Evolutionary conservation across 768 basidiomycete genomes (phyloP).

Genomic region (Russula earlei): DNA sequence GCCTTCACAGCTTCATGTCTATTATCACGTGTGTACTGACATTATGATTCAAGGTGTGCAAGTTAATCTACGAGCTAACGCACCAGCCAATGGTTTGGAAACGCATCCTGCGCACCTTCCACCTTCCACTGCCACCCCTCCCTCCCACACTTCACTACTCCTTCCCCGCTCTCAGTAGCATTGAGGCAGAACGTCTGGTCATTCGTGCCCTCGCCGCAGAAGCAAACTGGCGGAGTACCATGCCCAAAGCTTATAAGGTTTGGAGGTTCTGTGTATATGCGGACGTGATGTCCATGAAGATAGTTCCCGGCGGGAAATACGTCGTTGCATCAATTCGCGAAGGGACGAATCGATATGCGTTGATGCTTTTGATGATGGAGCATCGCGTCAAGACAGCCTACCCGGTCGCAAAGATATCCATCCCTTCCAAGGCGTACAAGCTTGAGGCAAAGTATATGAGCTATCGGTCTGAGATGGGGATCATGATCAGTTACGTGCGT

Average conservation of each 20-base stretch:
- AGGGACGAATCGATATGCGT: slow-evolving; percentile 9
- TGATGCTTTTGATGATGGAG: slow-evolving; percentile 19
- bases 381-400: slow-evolving; percentile 18
- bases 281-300: slow-evolving; percentile 17
- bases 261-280: slow-evolving; percentile 12
- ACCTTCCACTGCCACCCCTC: slow-evolving; percentile 17
- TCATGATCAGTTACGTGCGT: slow-evolving; percentile 16
- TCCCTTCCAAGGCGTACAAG: slow-evolving; percentile 13
- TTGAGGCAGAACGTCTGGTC: slow-evolving; percentile 18
- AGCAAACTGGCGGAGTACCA: slow-evolving; percentile 20
- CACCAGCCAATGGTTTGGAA: slow-evolving; percentile 20
- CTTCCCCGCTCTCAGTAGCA: slow-evolving; percentile 13
- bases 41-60: slow-evolving; percentile 10
- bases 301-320: slow-evolving; percentile 20
- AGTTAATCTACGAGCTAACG: slow-evolving; percentile 14
- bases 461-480: slow-evolving; percentile 8
- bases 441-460: slow-evolving; percentile 17
- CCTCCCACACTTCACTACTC: slow-evolving; percentile 17
- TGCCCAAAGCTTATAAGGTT: slow-evolving; percentile 8
- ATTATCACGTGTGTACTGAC: neutral
- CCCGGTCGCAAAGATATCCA: slow-evolving; percentile 14
- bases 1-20: neutral
- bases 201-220: slow-evolving; percentile 16
- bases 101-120: slow-evolving; percentile 14
- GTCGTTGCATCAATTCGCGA: slow-evolving; percentile 15